Evolutionary conservation across 805 yeast genomes (phyloP).

Genomic region (Diddensiella transvaalensis): DNA sequence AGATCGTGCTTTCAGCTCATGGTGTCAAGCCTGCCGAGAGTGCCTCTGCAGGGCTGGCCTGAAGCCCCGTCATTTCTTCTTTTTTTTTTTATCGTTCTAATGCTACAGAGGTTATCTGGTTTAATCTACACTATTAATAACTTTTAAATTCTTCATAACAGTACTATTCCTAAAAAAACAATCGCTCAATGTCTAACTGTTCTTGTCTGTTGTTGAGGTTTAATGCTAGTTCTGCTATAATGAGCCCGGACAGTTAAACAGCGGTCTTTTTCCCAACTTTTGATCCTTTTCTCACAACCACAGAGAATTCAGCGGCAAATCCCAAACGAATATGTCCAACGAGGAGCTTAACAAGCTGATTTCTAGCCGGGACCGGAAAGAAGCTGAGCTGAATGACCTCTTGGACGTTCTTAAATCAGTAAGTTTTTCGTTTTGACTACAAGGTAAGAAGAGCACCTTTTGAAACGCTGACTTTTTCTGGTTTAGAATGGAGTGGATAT

Average conservation of each 20-base stretch:
- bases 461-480: background rate
- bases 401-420: constrained; percentile 40
- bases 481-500: constrained; percentile 49
- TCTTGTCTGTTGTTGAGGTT: too few relatives aligned
- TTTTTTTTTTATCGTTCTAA: background rate
- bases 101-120: background rate
- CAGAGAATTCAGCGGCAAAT: too few relatives aligned
- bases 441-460: background rate
- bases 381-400: constrained; percentile 39
- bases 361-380: constrained; percentile 34
- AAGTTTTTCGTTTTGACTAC: background rate
- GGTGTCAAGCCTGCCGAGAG: constrained; percentile 45
- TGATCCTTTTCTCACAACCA: too few relatives aligned
- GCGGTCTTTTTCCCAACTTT: too few relatives aligned
- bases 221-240: too few relatives aligned
- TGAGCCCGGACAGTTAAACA: too few relatives aligned
- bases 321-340: constrained; percentile 19
- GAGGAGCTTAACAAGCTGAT: constrained; percentile 12
- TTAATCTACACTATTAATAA: too few relatives aligned
- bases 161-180: too few relatives aligned
- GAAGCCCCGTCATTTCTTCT: background rate
- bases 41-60: constrained; percentile 30
- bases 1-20: constrained; percentile 50
- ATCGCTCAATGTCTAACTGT: too few relatives aligned
- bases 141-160: too few relatives aligned